Evolutionary conservation across 352 stramenopile genomes (phyloP).

Genomic region (Globisporangium lucens): DNA sequence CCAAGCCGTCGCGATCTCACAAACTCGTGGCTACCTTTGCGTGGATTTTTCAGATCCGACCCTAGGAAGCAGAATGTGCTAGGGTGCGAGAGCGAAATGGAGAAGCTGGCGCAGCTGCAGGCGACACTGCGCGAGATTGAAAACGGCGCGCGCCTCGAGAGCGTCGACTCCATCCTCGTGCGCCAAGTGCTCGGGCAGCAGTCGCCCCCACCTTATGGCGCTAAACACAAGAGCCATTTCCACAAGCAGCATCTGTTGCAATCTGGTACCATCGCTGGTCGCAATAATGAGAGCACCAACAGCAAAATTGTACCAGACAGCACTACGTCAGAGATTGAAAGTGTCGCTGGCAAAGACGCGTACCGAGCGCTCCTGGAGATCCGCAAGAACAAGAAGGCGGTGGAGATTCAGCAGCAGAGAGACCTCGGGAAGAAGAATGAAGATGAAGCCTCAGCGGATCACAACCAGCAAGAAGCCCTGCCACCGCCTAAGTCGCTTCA

Average conservation of each 20-base stretch:
- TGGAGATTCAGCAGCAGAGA: not conserved
- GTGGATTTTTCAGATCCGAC: too few relatives aligned
- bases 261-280: not conserved
- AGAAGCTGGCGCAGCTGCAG: conserved; percentile 41
- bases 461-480: not conserved
- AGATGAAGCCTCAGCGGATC: not conserved
- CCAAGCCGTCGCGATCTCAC: conserved; percentile 1
- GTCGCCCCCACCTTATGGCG: not conserved
- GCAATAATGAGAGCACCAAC: not conserved
- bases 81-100: conserved; percentile 7
- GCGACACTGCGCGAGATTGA: conserved; percentile 53
- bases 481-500: not conserved
- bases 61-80: too few relatives aligned
- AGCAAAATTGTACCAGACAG: not conserved
- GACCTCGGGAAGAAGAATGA: not conserved
- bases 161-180: conserved; percentile 47
- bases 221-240: not conserved
- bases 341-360: conserved; percentile 28
- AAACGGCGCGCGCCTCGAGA: conserved; percentile 40
- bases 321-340: not conserved
- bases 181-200: conserved; percentile 40
- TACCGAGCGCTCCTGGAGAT: conserved; percentile 44
- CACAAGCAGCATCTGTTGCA: not conserved
- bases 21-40: too few relatives aligned
- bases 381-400: conserved; percentile 14